These are phyloP conservation scores for Lophium mytilinum DNA, from an alignment of 495 filamentous ascomycete genomes.

Conservation along the genomic window DNA sequence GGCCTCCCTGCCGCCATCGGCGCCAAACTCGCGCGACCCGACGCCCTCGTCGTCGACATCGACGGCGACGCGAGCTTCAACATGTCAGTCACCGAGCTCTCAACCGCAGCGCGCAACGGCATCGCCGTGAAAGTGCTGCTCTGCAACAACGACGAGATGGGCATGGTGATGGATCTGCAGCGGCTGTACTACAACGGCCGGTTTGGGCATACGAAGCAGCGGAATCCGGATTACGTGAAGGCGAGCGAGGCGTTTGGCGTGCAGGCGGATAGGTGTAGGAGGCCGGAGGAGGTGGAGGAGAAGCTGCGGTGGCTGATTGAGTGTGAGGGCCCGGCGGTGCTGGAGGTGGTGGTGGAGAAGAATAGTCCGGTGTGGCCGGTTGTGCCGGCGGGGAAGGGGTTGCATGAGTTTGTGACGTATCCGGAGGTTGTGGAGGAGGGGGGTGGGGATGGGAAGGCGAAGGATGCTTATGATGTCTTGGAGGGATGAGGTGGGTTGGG, in stretches of 20 bases:
- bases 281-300: constrained; percentile 67
- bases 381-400: constrained; percentile 77
- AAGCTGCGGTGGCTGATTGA: constrained; percentile 85
- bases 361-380: constrained; percentile 99
- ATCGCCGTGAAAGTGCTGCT: constrained; percentile 88
- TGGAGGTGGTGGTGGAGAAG: constrained; percentile 50
- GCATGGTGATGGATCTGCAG: constrained; percentile 97
- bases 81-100: constrained; percentile 90
- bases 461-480: too few relatives aligned
- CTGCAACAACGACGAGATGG: constrained; percentile 93
- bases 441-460: too few relatives aligned
- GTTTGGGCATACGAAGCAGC: constrained; percentile 85
- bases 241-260: constrained; percentile 57
- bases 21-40: constrained; percentile 81
- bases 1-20: constrained; percentile 90
- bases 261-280: constrained; percentile 52
- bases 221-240: constrained; percentile 88
- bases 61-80: constrained; percentile 92
- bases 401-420: constrained; percentile 92
- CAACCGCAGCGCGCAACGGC: constrained; percentile 80
- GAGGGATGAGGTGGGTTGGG: too few relatives aligned
- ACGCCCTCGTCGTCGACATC: constrained; percentile 83
- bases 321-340: constrained; percentile 38
- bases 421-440: constrained; percentile 55
- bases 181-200: constrained; percentile 87